Percentiles rank a stretch among this genome's conserved stretches.
phyloP scores from a whole-genome alignment of 140 eudicot genomes.

The Oenanthe javanica region DNA sequence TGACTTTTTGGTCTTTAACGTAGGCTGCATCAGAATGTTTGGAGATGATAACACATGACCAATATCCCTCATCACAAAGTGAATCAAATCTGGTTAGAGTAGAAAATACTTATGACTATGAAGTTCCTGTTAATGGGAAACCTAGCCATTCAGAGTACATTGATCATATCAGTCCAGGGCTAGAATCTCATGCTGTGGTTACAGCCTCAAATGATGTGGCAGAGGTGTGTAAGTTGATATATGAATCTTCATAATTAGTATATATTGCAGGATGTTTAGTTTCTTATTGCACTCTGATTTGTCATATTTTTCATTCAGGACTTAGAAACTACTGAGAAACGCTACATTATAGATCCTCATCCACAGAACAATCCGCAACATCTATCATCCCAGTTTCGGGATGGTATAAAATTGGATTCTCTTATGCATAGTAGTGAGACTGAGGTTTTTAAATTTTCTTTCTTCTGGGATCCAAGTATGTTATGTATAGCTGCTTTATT shows the following conservation, averaged over 20 bases:
- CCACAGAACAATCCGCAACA: slow-evolving; percentile 56
- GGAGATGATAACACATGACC: slow-evolving; percentile 36
- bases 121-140: slow-evolving; percentile 62
- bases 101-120: slow-evolving; percentile 45
- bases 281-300: slow-evolving; percentile 3
- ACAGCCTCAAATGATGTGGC: slow-evolving; percentile 36
- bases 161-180: background rate
- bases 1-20: background rate
- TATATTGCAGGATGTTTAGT: background rate
- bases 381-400: slow-evolving; percentile 77
- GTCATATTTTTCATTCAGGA: slow-evolving; percentile 16
- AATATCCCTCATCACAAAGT: slow-evolving; percentile 31
- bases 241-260: background rate
- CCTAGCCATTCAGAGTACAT: background rate
- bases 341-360: slow-evolving; percentile 21
- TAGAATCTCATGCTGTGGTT: slow-evolving; percentile 19
- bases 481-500: background rate
- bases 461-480: background rate
- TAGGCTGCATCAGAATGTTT: slow-evolving; percentile 59
- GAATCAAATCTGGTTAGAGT: slow-evolving; percentile 37
- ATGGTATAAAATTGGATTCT: slow-evolving; percentile 46
- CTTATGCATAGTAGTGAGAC: slow-evolving; percentile 32
- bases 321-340: slow-evolving; percentile 26
- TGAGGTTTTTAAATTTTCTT: slow-evolving; percentile 37
- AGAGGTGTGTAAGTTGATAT: slow-evolving; percentile 29